phyloP scores from a whole-genome alignment of 495 filamentous ascomycete genomes.

The Glonium stellatum region DNA sequence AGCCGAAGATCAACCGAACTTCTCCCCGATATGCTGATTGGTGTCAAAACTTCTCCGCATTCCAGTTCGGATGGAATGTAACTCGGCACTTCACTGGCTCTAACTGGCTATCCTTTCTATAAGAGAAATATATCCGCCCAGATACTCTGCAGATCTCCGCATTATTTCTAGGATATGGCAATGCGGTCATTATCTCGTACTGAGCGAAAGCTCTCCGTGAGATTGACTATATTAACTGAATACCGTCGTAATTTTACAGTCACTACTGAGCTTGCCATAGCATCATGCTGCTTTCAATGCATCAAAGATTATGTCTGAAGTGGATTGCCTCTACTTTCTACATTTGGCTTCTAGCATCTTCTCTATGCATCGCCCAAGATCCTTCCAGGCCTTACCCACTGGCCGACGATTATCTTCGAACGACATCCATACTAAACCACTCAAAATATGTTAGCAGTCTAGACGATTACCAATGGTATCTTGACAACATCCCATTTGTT shows the following conservation, averaged over 20 bases:
- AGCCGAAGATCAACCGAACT: background rate
- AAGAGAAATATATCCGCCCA: background rate
- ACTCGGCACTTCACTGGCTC: background rate
- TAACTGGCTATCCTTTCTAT: background rate
- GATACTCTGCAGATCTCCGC: background rate
- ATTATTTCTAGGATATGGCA: background rate
- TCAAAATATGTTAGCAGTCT: slow-evolving; percentile 22
- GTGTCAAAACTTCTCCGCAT: background rate
- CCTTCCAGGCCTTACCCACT: slow-evolving; percentile 18
- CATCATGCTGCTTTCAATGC: background rate
- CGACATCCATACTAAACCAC: slow-evolving; percentile 24
- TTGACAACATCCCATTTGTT: slow-evolving; percentile 45
- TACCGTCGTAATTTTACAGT: too few species aligned
- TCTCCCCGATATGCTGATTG: background rate
- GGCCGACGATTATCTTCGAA: slow-evolving; percentile 17
- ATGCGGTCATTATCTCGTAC: too few species aligned
- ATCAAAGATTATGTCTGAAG: background rate
- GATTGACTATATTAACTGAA: too few species aligned
- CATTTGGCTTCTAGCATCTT: background rate
- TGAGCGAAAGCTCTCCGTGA: too few species aligned
- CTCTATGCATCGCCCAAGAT: background rate
- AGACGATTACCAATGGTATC: slow-evolving; percentile 31
- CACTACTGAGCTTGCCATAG: too few species aligned
- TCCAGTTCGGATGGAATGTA: background rate
- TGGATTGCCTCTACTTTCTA: background rate